Conservation (phyloP, 2,329 filamentous ascomycete species). For the Diaporthe citrichinensis region DNA sequence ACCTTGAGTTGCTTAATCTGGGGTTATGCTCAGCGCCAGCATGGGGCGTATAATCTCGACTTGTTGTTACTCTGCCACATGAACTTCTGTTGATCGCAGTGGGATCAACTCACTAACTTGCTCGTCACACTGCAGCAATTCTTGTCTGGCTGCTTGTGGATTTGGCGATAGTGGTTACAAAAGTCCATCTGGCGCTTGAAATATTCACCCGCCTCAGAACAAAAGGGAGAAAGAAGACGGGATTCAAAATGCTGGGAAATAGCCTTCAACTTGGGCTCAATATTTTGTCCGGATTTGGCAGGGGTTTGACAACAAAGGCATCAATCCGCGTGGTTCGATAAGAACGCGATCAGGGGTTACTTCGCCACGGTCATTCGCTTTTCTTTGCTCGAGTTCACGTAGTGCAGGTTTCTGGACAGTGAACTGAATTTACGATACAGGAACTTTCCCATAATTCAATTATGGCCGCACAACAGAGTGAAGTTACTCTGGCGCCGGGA, state of each 20-base stretch:
- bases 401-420: neutral
- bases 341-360: neutral
- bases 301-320: neutral
- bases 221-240: neutral
- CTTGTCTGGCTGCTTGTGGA: no score
- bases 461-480: neutral
- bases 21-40: no score
- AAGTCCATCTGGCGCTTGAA: neutral
- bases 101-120: no score
- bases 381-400: neutral
- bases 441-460: neutral
- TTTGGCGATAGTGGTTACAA: neutral
- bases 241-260: neutral
- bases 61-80: no score
- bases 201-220: neutral
- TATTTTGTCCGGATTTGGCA: neutral
- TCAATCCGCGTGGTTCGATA: neutral
- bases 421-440: neutral
- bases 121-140: no score
- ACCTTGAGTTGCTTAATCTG: no score
- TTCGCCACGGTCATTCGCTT: neutral
- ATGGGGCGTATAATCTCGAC: no score
- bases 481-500: neutral
- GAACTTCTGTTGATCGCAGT: no score
- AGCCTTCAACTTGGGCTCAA: neutral